Percentiles rank a stretch among this genome's conserved stretches.
Conservation (phyloP, 768 basidiomycete genomes). For the Kwoniella mangroviensis region DNA sequence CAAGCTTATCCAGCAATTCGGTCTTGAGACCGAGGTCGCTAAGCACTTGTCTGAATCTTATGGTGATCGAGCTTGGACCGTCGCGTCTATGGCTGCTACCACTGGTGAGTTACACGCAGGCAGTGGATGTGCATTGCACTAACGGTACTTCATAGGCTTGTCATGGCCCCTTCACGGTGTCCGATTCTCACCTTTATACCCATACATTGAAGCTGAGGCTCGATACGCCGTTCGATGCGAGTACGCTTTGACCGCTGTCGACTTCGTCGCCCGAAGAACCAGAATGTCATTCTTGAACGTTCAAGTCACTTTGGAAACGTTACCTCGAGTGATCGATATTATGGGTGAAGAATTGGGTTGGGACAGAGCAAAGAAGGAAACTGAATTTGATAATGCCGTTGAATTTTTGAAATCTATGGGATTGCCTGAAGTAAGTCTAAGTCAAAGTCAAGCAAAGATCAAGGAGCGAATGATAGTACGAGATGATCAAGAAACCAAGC, state of each 20-base stretch:
- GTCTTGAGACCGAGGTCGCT: slow-evolving; percentile 87
- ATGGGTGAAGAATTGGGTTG: slow-evolving; percentile 86
- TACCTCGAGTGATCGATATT: slow-evolving; percentile 86
- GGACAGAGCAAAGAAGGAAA: slow-evolving; percentile 65
- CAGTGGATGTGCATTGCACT: not conserved
- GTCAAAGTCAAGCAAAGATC: not conserved
- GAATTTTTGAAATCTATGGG: slow-evolving; percentile 85
- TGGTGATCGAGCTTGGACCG: slow-evolving; percentile 95
- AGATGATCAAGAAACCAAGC: slow-evolving; percentile 8
- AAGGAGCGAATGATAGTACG: not conserved
- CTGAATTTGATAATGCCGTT: slow-evolving; percentile 69
- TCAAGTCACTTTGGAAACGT: slow-evolving; percentile 77
- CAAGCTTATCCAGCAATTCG: slow-evolving; percentile 88
- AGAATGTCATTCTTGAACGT: slow-evolving; percentile 94
- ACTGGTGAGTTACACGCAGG: slow-evolving; percentile 62
- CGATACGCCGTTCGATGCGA: slow-evolving; percentile 85
- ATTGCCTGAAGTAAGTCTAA: slow-evolving; percentile 60
- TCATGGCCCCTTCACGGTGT: slow-evolving; percentile 86
- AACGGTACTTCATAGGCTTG: slow-evolving; percentile 42
- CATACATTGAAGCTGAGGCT: slow-evolving; percentile 92
- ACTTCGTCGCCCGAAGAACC: slow-evolving; percentile 89
- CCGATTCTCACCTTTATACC: slow-evolving; percentile 71
- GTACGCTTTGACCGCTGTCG: slow-evolving; percentile 88
- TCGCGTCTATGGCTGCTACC: slow-evolving; percentile 76
- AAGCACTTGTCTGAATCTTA: slow-evolving; percentile 92